Conservation (phyloP, 306 rosid genomes). For the Myrica gale region DNA sequence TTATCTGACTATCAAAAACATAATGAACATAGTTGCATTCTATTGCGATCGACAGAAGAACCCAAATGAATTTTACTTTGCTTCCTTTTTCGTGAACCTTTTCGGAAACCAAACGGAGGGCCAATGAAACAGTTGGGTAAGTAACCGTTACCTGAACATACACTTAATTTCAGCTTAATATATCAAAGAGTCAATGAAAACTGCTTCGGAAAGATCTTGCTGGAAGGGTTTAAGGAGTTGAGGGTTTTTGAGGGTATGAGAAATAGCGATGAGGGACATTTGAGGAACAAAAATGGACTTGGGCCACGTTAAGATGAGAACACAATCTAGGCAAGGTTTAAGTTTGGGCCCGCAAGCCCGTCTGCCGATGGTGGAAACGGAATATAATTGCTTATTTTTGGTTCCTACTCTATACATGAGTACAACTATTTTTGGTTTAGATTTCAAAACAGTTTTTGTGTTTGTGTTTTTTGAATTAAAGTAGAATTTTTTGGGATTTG, state of each 20-base stretch:
- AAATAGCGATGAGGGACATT: not conserved
- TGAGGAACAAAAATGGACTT: not conserved
- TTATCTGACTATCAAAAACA: not conserved
- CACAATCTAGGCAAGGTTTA: too few species aligned
- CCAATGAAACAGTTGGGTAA: not conserved
- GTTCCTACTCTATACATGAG: too few species aligned
- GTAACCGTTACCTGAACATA: conserved; percentile 6
- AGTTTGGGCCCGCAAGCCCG: too few species aligned
- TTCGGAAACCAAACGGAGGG: not conserved
- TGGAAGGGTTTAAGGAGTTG: not conserved
- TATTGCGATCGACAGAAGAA: not conserved
- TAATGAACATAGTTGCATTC: not conserved
- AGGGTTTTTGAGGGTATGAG: not conserved
- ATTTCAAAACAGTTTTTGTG: too few species aligned
- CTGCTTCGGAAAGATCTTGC: not conserved
- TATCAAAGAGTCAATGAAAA: not conserved
- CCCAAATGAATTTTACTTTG: not conserved
- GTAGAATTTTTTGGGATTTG: too few species aligned
- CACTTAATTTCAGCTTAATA: not conserved
- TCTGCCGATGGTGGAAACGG: too few species aligned
- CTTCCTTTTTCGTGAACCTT: not conserved
- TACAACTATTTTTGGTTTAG: too few species aligned
- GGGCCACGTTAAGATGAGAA: not conserved
- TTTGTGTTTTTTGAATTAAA: too few species aligned
- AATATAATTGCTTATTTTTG: too few species aligned